phyloP scores from a whole-genome alignment of 2,329 filamentous ascomycete species.

The Chrysosporium queenslandicum region DNA sequence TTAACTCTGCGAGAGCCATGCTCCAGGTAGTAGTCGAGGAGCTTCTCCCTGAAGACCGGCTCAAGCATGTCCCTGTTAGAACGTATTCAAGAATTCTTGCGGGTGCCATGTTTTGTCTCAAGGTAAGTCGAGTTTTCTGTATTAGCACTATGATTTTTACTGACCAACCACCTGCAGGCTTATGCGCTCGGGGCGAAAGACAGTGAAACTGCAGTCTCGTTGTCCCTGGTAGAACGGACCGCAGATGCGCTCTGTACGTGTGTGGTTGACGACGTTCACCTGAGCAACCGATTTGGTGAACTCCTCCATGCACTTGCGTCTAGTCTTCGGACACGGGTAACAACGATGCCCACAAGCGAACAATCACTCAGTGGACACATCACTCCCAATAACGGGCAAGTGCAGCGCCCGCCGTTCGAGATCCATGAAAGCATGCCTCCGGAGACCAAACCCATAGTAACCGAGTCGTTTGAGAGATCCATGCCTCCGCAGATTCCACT shows the following conservation, averaged over 20 bases:
- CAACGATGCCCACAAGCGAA: constrained; percentile 11
- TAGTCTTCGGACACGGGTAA: constrained; percentile 17
- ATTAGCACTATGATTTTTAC: too few species aligned
- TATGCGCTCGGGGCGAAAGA: constrained; percentile 49
- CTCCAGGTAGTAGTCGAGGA: constrained; percentile 44
- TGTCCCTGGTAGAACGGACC: constrained; percentile 43
- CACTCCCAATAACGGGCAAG: constrained; percentile 13
- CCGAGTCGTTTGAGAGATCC: constrained; percentile 12
- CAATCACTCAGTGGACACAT: constrained; percentile 15
- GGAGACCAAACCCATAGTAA: constrained; percentile 8
- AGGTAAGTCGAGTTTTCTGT: constrained; percentile 28
- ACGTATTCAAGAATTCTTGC: constrained; percentile 50
- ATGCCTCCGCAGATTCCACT: constrained; percentile 2
- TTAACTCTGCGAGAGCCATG: constrained; percentile 45
- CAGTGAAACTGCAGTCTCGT: constrained; percentile 43
- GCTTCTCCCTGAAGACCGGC: constrained; percentile 42
- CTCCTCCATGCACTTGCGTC: constrained; percentile 17
- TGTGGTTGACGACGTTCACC: constrained; percentile 51
- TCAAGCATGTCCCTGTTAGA: constrained; percentile 47
- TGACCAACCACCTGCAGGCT: constrained; percentile 26
- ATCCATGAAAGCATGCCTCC: constrained; percentile 7
- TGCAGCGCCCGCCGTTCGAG: constrained; percentile 12
- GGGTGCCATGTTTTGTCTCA: constrained; percentile 48
- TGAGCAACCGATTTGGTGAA: constrained; percentile 54
- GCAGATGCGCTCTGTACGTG: constrained; percentile 44